These are phyloP conservation scores for Solanum chaucha DNA, from an alignment of 257 asterid species.

Conservation along the genomic window DNA sequence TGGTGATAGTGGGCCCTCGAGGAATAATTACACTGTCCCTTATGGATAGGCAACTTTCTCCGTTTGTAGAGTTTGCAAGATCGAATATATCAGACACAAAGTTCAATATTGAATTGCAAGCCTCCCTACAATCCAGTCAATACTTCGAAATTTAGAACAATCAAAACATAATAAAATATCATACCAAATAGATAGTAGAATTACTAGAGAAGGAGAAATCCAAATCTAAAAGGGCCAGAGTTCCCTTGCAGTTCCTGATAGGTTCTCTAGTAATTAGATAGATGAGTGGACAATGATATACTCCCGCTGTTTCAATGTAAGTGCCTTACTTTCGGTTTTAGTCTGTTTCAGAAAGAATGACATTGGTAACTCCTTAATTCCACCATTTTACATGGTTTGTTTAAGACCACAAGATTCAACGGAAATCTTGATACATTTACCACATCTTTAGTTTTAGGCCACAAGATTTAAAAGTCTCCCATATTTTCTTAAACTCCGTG, in stretches of 20 bases:
- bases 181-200: background rate
- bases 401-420: background rate
- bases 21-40: constrained; percentile 79
- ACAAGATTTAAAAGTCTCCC: background rate
- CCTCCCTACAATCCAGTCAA: constrained; percentile 67
- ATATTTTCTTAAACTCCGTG: background rate
- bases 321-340: background rate
- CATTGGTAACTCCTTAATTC: background rate
- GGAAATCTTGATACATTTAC: background rate
- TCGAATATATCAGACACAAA: constrained; percentile 81
- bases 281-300: background rate
- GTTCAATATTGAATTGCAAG: constrained; percentile 79
- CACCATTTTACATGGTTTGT: background rate
- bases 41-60: constrained; percentile 47
- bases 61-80: constrained; percentile 57
- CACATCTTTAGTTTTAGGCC: background rate
- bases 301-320: background rate
- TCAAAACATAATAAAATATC: background rate
- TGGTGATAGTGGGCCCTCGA: constrained; percentile 60
- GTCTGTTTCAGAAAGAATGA: background rate
- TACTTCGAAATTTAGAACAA: background rate
- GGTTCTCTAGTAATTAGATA: background rate
- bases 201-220: background rate
- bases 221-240: background rate
- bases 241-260: background rate